Evolutionary conservation across 2,329 filamentous ascomycete genomes (phyloP), one percentile per base, ranked within the genome.

Genomic region (Colletotrichum lentis): DNA sequence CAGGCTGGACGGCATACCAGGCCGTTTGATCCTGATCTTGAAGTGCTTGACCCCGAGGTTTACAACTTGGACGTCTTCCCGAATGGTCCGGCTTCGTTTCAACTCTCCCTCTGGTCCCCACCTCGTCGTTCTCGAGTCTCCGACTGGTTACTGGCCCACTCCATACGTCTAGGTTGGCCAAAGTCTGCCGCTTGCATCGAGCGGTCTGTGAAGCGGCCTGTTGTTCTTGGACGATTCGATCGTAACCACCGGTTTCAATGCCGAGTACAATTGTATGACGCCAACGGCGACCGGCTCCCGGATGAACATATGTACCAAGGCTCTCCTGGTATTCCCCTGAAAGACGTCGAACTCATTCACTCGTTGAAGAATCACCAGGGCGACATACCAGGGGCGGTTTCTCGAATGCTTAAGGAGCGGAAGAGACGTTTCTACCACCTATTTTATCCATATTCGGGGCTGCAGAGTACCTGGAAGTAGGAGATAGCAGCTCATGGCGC

Each of bases 181-280:
- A 50, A 50, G 8, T 50, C 47, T 50, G 22, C 47, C 20, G 24
- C 47, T 50, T 50, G 20, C 3, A 27, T 50, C 22, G 16, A 50
- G 47, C 47, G 24, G 22, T 50, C 47, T 12, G 20, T 27, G 47
- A 50, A 27, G 47, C 47, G 47, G 8, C 47, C 47, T 3, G 10
- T 50, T 27, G 47, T 50, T 12, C 47, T 50, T 16, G 47, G 47
- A 50, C 47, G 47, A 50, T 50, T 50, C 16, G 47, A 50, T n/a
- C n/a, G n/a, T n/a, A n/a, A n/a, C n/a, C n/a, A n/a, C n/a, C n/a
- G 20, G 22, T 50, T 50, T 6, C 5, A 12, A 10, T 50, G 47
- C 20, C 47, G 47, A 50, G 47, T 50, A 16, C 47, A 50, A 5
- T 2, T 5, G 6, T 27, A 50, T 50, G 47, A 50, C n/a, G 24